Evolutionary conservation across 1,139 yeast genomes (phyloP).

Genomic region (Hanseniaspora uvarum): DNA sequence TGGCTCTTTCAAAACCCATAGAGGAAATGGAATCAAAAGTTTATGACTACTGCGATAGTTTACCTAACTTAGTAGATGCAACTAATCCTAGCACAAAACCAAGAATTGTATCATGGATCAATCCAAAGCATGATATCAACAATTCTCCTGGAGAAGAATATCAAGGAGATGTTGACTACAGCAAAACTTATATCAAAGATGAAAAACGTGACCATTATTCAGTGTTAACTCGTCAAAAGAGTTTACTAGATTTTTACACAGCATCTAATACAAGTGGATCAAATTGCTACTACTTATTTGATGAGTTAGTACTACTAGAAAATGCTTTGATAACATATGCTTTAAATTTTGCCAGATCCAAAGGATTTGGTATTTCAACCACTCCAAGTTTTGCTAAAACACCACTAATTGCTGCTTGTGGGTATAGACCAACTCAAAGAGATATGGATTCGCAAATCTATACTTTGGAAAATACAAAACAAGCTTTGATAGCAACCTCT

Average conservation of each 20-base stretch:
- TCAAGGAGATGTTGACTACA: constrained; percentile 12
- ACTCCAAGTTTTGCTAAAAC: constrained; percentile 83
- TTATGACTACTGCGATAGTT: constrained; percentile 35
- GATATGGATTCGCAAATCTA: constrained; percentile 82
- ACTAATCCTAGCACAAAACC: constrained; percentile 40
- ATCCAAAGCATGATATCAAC: constrained; percentile 31
- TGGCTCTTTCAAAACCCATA: constrained; percentile 25
- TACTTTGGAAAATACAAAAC: constrained; percentile 36
- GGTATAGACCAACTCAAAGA: constrained; percentile 87
- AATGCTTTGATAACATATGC: constrained; percentile 82
- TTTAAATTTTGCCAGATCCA: constrained; percentile 49
- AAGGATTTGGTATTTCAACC: constrained; percentile 59
- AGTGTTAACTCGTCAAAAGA: constrained; percentile 33
- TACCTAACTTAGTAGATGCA: constrained; percentile 61
- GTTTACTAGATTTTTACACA: constrained; percentile 52
- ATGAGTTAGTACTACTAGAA: constrained; percentile 82
- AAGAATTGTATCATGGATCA: constrained; percentile 43
- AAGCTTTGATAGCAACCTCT: constrained; percentile 82
- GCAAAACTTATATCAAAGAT: constrained; percentile 25
- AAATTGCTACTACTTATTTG: constrained; percentile 78
- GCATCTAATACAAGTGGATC: constrained; percentile 75
- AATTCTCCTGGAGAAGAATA: constrained; percentile 14
- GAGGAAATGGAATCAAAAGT: constrained; percentile 34
- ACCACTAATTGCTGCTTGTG: constrained; percentile 79
- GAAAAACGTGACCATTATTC: constrained; percentile 48